These are phyloP conservation scores for Stachybotrys chartarum DNA, from an alignment of 2,329 filamentous ascomycete genomes.

Conservation along the genomic window DNA sequence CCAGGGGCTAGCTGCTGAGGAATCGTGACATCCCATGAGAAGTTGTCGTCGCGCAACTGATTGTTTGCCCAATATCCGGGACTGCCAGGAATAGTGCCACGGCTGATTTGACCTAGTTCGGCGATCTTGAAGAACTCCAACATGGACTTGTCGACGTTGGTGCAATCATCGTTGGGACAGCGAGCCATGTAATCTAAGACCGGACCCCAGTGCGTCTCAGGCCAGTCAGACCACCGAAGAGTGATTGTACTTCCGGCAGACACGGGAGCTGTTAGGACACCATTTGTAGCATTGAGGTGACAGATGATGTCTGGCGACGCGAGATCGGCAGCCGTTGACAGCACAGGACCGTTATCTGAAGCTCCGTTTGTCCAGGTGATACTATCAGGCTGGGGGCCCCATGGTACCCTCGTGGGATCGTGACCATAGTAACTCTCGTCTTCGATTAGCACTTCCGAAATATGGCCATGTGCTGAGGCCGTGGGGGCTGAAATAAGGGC, in stretches of 20 bases:
- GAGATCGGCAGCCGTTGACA: too few relatives aligned
- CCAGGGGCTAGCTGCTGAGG: background rate
- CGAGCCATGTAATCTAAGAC: background rate
- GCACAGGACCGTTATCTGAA: too few relatives aligned
- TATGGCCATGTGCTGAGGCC: too few relatives aligned
- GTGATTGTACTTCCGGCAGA: background rate
- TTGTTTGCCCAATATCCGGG: background rate
- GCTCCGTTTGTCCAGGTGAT: too few relatives aligned
- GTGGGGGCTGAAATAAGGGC: too few relatives aligned
- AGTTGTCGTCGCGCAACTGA: background rate
- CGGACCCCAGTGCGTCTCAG: background rate
- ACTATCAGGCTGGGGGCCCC: too few relatives aligned
- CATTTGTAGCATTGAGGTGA: background rate
- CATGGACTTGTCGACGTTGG: background rate
- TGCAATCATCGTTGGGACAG: background rate
- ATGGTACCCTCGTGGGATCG: too few relatives aligned
- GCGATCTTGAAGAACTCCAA: background rate
- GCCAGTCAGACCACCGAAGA: background rate
- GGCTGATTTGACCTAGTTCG: background rate
- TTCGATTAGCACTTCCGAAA: too few relatives aligned
- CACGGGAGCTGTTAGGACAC: background rate
- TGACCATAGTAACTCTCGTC: too few relatives aligned
- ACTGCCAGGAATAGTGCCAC: background rate
- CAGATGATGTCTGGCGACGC: background rate
- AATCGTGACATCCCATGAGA: background rate